Evolutionary conservation across 176 grass and related monocot species (phyloP).

Genomic region (Oryza brachyantha): DNA sequence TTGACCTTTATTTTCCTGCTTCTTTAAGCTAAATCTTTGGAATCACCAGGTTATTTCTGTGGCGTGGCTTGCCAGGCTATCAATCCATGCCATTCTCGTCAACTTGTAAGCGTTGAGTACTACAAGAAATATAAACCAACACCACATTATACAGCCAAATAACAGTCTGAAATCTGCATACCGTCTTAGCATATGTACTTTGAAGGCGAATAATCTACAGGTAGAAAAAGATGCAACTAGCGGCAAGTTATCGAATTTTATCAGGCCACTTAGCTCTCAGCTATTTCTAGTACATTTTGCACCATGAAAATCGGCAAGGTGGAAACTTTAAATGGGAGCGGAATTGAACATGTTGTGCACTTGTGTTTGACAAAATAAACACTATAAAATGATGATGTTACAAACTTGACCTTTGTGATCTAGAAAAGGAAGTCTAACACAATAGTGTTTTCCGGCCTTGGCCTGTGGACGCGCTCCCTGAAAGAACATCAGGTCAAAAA

Average conservation of each 20-base stretch:
- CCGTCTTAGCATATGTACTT: constrained; percentile 8
- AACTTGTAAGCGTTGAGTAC: background rate
- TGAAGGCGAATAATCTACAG: background rate
- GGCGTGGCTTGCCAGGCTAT: background rate
- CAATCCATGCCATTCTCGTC: background rate
- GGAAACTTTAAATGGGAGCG: background rate
- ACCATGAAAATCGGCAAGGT: background rate
- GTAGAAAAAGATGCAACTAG: background rate
- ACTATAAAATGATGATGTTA: constrained; percentile 9
- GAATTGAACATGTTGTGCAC: background rate
- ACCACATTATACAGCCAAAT: background rate
- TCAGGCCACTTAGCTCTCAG: background rate
- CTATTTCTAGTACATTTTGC: background rate
- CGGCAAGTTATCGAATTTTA: background rate
- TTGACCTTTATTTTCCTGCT: background rate
- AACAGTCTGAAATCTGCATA: background rate
- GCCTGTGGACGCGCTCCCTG: background rate
- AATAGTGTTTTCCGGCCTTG: background rate
- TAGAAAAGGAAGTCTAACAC: background rate
- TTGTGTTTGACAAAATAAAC: background rate
- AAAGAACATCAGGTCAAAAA: background rate
- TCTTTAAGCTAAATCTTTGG: constrained; percentile 3
- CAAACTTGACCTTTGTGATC: background rate
- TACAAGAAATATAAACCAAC: background rate
- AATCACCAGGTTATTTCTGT: background rate